Percentiles rank a stretch among this genome's conserved stretches.
Conservation (phyloP, 176 grass and related monocot species). For the Bolboschoenus planiculmis region DNA sequence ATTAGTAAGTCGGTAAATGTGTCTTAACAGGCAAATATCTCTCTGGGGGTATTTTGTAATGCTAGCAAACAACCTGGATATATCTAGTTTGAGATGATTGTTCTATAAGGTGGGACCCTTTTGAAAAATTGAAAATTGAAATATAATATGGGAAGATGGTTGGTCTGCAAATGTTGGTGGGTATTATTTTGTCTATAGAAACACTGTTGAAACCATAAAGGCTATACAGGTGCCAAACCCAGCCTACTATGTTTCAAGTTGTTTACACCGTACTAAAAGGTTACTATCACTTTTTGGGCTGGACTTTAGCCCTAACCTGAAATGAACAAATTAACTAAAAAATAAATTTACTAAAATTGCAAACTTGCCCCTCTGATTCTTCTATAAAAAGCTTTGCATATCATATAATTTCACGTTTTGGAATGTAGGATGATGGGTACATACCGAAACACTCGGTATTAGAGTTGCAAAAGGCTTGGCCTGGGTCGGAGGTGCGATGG, state of each 20-base stretch:
- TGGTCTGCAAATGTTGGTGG: background rate
- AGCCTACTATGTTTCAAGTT: background rate
- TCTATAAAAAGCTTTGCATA: conserved; percentile 15
- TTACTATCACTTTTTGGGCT: background rate
- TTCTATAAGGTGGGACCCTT: background rate
- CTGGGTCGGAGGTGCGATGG: conserved; percentile 83
- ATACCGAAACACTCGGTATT: conserved; percentile 85
- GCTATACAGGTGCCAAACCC: background rate
- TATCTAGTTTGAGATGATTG: background rate
- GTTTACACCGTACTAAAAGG: background rate
- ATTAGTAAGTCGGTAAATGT: background rate
- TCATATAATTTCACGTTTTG: conserved; percentile 5
- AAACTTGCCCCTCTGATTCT: background rate
- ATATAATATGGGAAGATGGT: background rate
- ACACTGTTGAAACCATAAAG: background rate
- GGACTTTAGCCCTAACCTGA: background rate
- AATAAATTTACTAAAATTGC: background rate
- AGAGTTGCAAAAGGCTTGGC: conserved; percentile 90
- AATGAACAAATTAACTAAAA: background rate
- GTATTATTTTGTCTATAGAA: background rate
- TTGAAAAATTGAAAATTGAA: background rate
- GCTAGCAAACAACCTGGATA: background rate
- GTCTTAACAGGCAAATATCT: background rate
- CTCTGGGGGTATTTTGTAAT: background rate
- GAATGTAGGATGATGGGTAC: conserved; percentile 80